Percentiles rank a stretch among this genome's conserved stretches.
phyloP scores from a whole-genome alignment of 352 stramenopile species.

The Lagenidium sp. region DNA sequence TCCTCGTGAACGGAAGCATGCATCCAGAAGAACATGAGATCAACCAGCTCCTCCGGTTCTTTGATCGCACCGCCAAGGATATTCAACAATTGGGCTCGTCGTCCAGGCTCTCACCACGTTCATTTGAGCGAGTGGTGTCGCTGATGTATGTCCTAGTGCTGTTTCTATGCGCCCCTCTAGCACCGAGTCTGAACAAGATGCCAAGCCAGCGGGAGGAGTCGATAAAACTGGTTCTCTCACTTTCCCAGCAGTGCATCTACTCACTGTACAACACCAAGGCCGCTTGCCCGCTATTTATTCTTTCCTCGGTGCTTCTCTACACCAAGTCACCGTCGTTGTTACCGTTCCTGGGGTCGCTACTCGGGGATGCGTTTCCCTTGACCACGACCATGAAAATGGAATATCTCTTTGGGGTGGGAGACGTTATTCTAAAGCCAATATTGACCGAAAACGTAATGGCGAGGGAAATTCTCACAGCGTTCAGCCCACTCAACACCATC shows the following conservation, averaged over 20 bases:
- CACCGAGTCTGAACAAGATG: slow-evolving; percentile 40
- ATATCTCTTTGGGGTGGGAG: slow-evolving; percentile 49
- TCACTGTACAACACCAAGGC: slow-evolving; percentile 40
- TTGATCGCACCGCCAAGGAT: slow-evolving; percentile 30
- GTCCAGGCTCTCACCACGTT: too few relatives aligned
- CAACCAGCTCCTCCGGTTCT: slow-evolving; percentile 29
- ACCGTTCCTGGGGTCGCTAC: slow-evolving; percentile 25
- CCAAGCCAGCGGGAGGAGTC: slow-evolving; percentile 49
- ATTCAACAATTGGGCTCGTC: slow-evolving; percentile 1
- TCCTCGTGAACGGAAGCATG: slow-evolving; percentile 38
- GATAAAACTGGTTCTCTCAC: slow-evolving; percentile 30
- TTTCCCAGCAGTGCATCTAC: slow-evolving; percentile 53
- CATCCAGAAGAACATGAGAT: slow-evolving; percentile 34
- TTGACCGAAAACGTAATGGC: slow-evolving; percentile 57
- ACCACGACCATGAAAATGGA: slow-evolving; percentile 22
- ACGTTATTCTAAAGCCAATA: slow-evolving; percentile 57
- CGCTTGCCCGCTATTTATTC: slow-evolving; percentile 43
- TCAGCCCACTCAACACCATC: slow-evolving; percentile 18
- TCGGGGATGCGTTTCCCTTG: slow-evolving; percentile 6
- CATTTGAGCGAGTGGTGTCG: slow-evolving; percentile 26
- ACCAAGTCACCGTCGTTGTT: slow-evolving; percentile 51
- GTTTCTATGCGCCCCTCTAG: slow-evolving; percentile 44
- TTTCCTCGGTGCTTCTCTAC: slow-evolving; percentile 59
- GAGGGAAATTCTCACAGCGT: slow-evolving; percentile 35
- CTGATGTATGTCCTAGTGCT: slow-evolving; percentile 47